These are phyloP conservation scores for Inosperma sp. DNA, from an alignment of 768 basidiomycete genomes.

Conservation along the genomic window DNA sequence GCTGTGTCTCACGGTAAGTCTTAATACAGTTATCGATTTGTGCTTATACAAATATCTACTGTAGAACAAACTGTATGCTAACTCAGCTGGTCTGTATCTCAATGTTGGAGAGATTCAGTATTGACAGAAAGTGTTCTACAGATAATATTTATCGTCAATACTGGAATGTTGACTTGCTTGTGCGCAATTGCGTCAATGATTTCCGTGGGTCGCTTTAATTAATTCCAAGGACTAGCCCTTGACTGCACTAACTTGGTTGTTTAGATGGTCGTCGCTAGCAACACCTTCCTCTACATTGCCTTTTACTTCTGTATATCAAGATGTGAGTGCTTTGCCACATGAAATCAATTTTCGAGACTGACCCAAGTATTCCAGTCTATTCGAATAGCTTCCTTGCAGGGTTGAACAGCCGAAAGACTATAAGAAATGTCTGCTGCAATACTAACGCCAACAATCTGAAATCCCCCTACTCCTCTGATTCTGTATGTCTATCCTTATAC, in stretches of 20 bases:
- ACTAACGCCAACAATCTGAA: too few relatives aligned
- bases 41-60: neutral
- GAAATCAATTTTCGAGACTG: neutral
- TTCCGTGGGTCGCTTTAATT: neutral
- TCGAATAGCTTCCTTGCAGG: neutral
- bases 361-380: neutral
- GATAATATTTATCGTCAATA: neutral
- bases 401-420: neutral
- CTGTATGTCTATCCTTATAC: too few relatives aligned
- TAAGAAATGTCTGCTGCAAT: too few relatives aligned
- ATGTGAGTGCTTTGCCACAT: neutral
- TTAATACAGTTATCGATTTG: neutral
- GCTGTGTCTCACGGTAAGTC: neutral
- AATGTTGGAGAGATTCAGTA: too few relatives aligned
- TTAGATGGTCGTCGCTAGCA: neutral
- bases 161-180: neutral
- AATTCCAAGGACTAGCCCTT: neutral
- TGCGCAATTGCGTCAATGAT: neutral
- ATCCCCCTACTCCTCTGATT: too few relatives aligned
- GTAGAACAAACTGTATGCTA: neutral
- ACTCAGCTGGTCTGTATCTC: neutral
- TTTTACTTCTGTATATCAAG: constrained; percentile 1
- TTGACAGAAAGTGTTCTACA: neutral
- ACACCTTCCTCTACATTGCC: neutral
- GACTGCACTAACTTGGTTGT: neutral